These are phyloP conservation scores for Fennellomyces sp. DNA, from an alignment of 371 early-diverging fungal genomes.

Conservation along the genomic window DNA sequence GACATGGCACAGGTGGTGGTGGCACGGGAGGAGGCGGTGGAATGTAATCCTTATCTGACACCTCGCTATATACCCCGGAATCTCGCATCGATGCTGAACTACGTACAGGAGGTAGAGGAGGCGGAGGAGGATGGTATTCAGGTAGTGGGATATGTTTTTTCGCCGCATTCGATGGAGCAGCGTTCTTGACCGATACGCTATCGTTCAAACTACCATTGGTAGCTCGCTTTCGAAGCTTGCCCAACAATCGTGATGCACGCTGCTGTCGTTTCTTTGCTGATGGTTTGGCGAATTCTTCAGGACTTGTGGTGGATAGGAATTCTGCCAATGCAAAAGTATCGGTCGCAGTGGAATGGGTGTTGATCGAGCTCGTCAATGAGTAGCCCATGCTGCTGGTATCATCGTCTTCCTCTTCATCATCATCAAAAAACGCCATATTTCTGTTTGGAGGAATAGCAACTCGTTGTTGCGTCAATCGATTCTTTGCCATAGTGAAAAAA, in stretches of 20 bases:
- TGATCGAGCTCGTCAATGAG: constrained; percentile 1
- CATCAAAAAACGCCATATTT: constrained; percentile 22
- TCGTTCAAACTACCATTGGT: neutral
- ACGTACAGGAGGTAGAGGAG: neutral
- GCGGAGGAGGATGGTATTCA: constrained; percentile 14
- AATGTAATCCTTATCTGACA: constrained; percentile 29
- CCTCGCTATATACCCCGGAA: constrained; percentile 44
- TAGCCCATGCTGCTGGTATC: constrained; percentile 10
- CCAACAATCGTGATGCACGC: constrained; percentile 33
- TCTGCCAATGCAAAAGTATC: constrained; percentile 39
- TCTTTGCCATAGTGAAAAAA: constrained; percentile 8
- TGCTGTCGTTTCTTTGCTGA: constrained; percentile 8
- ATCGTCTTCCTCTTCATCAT: constrained; percentile 23
- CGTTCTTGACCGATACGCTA: neutral
- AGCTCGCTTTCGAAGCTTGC: constrained; percentile 30
- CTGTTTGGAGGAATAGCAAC: constrained; percentile 14
- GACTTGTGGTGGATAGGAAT: constrained; percentile 40
- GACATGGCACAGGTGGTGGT: constrained; percentile 8
- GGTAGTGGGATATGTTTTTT: constrained; percentile 23
- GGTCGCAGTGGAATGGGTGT: neutral
- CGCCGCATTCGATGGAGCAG: neutral
- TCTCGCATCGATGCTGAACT: constrained; percentile 21
- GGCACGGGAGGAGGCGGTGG: constrained; percentile 11
- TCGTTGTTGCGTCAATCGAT: constrained; percentile 22
- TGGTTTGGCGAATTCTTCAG: constrained; percentile 32